Evolutionary conservation across 2,329 filamentous ascomycete genomes (phyloP).

Genomic region (Diaporthe sp.): DNA sequence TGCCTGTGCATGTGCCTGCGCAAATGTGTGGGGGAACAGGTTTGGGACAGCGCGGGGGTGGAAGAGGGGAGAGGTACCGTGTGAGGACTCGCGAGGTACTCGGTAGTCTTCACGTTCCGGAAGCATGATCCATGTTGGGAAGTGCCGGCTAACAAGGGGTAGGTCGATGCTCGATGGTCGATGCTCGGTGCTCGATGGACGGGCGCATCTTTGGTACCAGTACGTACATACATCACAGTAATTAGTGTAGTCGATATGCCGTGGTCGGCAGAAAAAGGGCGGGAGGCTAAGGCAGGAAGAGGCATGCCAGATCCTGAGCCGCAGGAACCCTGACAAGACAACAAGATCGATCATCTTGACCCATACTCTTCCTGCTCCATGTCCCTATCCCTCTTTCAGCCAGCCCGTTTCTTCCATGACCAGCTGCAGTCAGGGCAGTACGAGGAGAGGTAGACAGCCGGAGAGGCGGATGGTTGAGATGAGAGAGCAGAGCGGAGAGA

Average conservation of each 20-base stretch:
- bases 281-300: too few relatives aligned
- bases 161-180: background rate
- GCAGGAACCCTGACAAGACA: too few relatives aligned
- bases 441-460: too few relatives aligned
- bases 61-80: background rate
- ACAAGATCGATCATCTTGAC: too few relatives aligned
- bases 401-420: background rate
- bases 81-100: too few relatives aligned
- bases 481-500: background rate
- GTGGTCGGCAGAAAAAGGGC: too few relatives aligned
- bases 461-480: background rate
- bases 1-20: background rate
- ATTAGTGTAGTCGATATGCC: background rate
- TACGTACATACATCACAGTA: background rate
- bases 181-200: background rate
- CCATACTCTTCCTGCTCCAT: background rate
- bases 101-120: too few relatives aligned
- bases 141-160: conserved; percentile 15
- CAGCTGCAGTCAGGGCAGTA: background rate
- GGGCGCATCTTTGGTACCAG: background rate
- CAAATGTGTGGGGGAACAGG: background rate
- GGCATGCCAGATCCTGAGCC: too few relatives aligned
- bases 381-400: background rate
- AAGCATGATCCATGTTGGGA: conserved; percentile 25
- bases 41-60: background rate